Evolutionary conservation across 495 filamentous ascomycete species (phyloP), one percentile per base, ranked within the genome.

Genomic region (Venustampulla echinocandica): DNA sequence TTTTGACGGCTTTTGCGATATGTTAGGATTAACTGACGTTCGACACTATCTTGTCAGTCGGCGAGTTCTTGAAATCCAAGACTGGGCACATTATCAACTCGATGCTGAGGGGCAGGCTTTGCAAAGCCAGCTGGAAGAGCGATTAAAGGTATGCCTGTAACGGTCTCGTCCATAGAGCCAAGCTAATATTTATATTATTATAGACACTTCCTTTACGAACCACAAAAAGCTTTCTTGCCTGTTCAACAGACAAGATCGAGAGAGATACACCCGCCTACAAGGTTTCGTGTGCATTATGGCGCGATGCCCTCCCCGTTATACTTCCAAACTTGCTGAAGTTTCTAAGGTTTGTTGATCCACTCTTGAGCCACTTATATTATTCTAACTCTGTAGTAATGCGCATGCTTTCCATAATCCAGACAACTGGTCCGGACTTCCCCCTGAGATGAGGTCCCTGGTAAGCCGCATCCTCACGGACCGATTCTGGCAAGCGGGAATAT

Each of bases 401-500:
- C 90, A 96, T 67, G 85, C 88, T n/a, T 95, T 92, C 53, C 87
- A 95, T 59, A 87, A 95, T 54, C 77, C 88, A 0, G 62, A 68
- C 17, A 92, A 87, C 54, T 99, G 92, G 92, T 73, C 70, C 17
- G 72, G 76, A 33, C 65, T 95, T n/a, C 80, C 88, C 10, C 65
- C 69, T 27, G 87, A 95, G 32, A 83, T 90, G 74, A 81, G 75
- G 46, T 67, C 70, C 10, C 78, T 95, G 13, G 81, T 95, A 22
- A 77, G 77, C 24, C 79, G 85, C 4, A 86, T 96, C 37, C 67
- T 99, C 14, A 94, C 88, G 1, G 92, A 99, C 66, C 83, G 92
- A 19, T 97, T 99, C 59, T 99, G 92, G 92, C 92, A 99, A 74
- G 85, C 90, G 13, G 92, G 92, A 13, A 99, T 99, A 32, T 96